Conservation (phyloP, 1,284 basidiomycete species). For the Neotropicomus parvogracilis region DNA sequence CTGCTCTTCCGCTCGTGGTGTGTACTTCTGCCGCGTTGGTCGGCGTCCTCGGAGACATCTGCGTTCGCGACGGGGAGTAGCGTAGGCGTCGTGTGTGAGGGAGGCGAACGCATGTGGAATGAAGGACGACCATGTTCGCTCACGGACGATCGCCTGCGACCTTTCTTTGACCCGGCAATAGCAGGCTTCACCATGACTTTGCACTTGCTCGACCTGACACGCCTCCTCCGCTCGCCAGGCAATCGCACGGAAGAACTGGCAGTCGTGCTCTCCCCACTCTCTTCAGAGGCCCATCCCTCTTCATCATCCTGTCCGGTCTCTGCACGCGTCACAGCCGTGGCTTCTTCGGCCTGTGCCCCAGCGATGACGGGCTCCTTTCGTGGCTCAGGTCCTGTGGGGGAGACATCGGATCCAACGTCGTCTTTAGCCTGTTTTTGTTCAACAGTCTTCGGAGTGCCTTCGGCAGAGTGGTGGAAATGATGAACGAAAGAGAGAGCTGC, state of each 20-base stretch:
- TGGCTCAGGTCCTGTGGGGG: not conserved
- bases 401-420: not conserved
- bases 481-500: conserved; percentile 11
- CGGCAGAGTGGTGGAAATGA: conserved; percentile 8
- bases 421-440: conserved; percentile 6
- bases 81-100: conserved; percentile 1
- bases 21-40: conserved; percentile 27
- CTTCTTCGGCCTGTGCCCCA: not conserved
- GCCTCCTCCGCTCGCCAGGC: conserved; percentile 14
- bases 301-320: conserved; percentile 17
- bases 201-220: conserved; percentile 13
- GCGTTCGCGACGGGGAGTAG: not conserved
- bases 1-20: conserved; percentile 16
- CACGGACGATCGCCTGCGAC: conserved; percentile 11
- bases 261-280: conserved; percentile 7
- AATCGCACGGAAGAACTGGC: not conserved
- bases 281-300: conserved; percentile 28
- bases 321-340: not conserved
- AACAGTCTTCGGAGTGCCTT: not conserved
- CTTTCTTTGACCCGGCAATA: conserved; percentile 1
- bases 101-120: not conserved
- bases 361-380: conserved; percentile 1
- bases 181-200: conserved; percentile 11
- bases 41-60: conserved; percentile 9
- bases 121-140: conserved; percentile 14